phyloP scores from a whole-genome alignment of 257 asterid genomes.

The Jaltomata sinuosa region DNA sequence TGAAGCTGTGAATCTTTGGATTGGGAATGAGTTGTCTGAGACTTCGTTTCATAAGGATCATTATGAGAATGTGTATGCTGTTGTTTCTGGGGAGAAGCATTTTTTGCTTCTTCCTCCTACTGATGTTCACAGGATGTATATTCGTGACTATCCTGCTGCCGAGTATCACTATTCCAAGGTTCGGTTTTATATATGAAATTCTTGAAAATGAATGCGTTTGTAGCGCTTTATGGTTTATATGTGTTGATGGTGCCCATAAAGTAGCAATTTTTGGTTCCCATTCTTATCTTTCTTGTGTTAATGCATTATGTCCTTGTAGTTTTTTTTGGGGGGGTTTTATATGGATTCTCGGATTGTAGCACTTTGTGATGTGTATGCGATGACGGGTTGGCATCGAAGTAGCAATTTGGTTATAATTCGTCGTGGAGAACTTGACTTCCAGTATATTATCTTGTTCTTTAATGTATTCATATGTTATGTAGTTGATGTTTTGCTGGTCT shows the following conservation, averaged over 20 bases:
- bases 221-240: neutral
- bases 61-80: slow-evolving; percentile 85
- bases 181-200: neutral
- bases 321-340: neutral
- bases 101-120: slow-evolving; percentile 82
- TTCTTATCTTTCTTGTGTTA: neutral
- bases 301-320: neutral
- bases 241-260: neutral
- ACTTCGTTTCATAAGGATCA: slow-evolving; percentile 88
- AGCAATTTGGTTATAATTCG: neutral
- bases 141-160: slow-evolving; percentile 63
- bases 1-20: slow-evolving; percentile 92
- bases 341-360: neutral
- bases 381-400: neutral
- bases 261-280: neutral
- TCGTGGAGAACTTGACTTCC: neutral
- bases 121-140: slow-evolving; percentile 85
- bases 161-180: slow-evolving; percentile 54
- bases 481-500: neutral
- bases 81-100: slow-evolving; percentile 67
- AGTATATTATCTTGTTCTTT: neutral
- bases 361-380: neutral
- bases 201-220: neutral
- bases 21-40: slow-evolving; percentile 57
- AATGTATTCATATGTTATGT: neutral